These are phyloP conservation scores for Vaccinium vitisidaea DNA, from an alignment of 148 eudicot genomes.

Conservation along the genomic window DNA sequence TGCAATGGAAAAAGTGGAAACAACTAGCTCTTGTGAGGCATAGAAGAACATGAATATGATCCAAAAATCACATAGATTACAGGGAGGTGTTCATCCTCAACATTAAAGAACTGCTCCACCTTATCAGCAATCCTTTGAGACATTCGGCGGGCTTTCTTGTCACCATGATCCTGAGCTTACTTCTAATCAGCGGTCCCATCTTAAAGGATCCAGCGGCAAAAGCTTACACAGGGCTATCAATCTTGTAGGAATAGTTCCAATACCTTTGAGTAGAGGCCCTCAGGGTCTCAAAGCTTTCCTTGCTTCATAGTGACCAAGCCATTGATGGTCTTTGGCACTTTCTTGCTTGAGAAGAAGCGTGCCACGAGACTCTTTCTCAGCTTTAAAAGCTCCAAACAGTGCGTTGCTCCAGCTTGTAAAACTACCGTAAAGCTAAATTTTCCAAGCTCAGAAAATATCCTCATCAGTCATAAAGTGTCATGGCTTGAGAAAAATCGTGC, in stretches of 20 bases:
- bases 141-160: background rate
- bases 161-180: background rate
- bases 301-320: background rate
- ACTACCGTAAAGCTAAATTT: background rate
- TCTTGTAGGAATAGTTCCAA: background rate
- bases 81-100: background rate
- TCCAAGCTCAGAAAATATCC: background rate
- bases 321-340: background rate
- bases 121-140: background rate
- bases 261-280: background rate
- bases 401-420: background rate
- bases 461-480: background rate
- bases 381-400: background rate
- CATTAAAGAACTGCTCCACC: background rate
- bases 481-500: background rate
- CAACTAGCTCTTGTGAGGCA: background rate
- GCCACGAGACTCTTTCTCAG: background rate
- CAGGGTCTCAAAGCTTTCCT: background rate
- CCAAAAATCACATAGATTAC: background rate
- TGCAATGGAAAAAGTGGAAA: background rate
- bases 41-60: background rate
- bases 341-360: background rate
- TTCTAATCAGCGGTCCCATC: background rate
- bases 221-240: background rate
- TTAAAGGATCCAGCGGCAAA: background rate